phyloP scores from a whole-genome alignment of 805 yeast species.

The Sugiyamaella chiloensis region DNA sequence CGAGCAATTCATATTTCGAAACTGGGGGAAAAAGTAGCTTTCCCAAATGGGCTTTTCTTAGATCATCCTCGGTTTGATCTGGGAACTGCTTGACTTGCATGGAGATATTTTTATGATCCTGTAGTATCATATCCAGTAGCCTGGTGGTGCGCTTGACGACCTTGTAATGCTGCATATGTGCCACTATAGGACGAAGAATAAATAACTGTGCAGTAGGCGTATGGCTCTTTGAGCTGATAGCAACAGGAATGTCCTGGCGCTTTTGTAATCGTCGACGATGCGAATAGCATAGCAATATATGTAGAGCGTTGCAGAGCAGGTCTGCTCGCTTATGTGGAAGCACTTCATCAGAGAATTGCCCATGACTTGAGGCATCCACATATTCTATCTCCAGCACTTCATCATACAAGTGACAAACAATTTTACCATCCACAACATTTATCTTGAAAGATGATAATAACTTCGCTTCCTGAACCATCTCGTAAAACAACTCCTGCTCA shows the following conservation, averaged over 20 bases:
- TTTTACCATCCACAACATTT: conserved; percentile 58
- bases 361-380: conserved; percentile 38
- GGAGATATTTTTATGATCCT: conserved; percentile 18
- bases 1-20: conserved; percentile 19
- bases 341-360: conserved; percentile 35
- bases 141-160: conserved; percentile 23
- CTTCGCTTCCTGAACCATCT: conserved; percentile 72
- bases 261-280: conserved; percentile 46
- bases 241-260: conserved; percentile 23
- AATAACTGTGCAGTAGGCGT: conserved; percentile 16
- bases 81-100: conserved; percentile 16
- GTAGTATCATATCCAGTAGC: conserved; percentile 23
- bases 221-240: conserved; percentile 11
- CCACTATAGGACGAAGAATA: conserved; percentile 33
- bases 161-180: conserved; percentile 30
- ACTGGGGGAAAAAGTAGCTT: conserved; percentile 24
- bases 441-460: conserved; percentile 67
- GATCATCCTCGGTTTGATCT: conserved; percentile 4
- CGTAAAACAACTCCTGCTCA: conserved; percentile 85
- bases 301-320: conserved; percentile 49
- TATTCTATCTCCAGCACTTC: conserved; percentile 70
- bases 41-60: conserved; percentile 20
- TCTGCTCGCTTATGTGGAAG: conserved; percentile 45
- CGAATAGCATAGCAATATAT: conserved; percentile 59
- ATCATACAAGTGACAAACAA: conserved; percentile 61